Evolutionary conservation across 2,329 filamentous ascomycete genomes (phyloP).

Genomic region (Nemania sp.): DNA sequence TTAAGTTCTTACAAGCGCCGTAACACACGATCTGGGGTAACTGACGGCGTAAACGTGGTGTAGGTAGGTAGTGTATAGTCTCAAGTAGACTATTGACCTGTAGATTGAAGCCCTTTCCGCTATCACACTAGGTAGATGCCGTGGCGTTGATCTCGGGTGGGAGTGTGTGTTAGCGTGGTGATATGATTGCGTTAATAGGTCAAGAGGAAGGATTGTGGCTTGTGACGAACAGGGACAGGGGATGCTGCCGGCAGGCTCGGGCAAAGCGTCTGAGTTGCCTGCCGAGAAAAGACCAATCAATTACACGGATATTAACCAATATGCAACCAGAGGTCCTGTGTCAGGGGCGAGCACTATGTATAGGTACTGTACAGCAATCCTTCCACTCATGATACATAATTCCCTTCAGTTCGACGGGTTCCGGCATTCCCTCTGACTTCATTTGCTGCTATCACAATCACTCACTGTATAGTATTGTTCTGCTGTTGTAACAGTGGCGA

Average conservation of each 20-base stretch:
- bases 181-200: background rate
- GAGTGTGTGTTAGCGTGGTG: slow-evolving; percentile 18
- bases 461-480: too few relatives aligned
- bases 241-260: slow-evolving; percentile 24
- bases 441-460: background rate
- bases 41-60: background rate
- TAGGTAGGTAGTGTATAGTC: background rate
- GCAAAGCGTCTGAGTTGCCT: slow-evolving; percentile 23
- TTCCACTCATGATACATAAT: too few relatives aligned
- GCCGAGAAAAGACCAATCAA: slow-evolving; percentile 21
- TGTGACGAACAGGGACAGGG: slow-evolving; percentile 9
- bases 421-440: background rate
- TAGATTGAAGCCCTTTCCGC: slow-evolving; percentile 12
- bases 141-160: background rate
- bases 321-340: slow-evolving; percentile 8
- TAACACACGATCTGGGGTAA: slow-evolving; percentile 28
- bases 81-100: background rate
- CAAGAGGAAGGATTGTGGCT: slow-evolving; percentile 36
- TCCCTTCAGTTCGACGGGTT: too few relatives aligned
- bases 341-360: too few relatives aligned
- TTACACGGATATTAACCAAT: slow-evolving; percentile 9
- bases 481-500: background rate
- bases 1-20: slow-evolving; percentile 27
- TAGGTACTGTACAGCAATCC: background rate
- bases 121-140: slow-evolving; percentile 3